phyloP scores from a whole-genome alignment of 2,329 filamentous ascomycete genomes.

The Aureobasidium sp. region DNA sequence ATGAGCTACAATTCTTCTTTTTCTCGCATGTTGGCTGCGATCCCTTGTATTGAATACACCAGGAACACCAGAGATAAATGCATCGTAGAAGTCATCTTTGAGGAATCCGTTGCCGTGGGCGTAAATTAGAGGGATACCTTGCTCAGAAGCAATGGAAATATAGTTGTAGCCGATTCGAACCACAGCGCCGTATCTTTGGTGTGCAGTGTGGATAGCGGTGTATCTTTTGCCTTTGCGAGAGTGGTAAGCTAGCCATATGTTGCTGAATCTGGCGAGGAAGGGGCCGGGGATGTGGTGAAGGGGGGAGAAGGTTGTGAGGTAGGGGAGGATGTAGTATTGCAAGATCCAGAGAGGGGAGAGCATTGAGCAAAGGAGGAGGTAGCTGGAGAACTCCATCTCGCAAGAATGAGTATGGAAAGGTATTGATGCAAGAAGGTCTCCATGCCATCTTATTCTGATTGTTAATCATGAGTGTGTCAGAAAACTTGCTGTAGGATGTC shows the following conservation, averaged over 20 bases:
- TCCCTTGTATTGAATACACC: slow-evolving; percentile 28
- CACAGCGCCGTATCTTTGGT: background rate
- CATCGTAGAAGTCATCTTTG: slow-evolving; percentile 27
- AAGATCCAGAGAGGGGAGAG: background rate
- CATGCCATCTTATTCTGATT: too few species aligned
- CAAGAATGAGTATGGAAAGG: too few species aligned
- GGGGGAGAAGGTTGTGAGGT: slow-evolving; percentile 16
- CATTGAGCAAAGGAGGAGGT: background rate
- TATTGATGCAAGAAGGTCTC: too few species aligned
- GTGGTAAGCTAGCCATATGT: slow-evolving; percentile 17
- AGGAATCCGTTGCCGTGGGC: slow-evolving; percentile 28
- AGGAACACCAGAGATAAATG: slow-evolving; percentile 26
- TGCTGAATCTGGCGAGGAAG: slow-evolving; percentile 17
- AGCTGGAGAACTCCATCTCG: too few species aligned
- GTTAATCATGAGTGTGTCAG: too few species aligned
- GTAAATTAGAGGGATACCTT: slow-evolving; percentile 17
- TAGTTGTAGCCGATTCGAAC: slow-evolving; percentile 6
- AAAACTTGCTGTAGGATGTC: background rate
- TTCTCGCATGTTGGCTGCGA: slow-evolving; percentile 25
- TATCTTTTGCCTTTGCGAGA: slow-evolving; percentile 17
- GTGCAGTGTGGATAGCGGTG: slow-evolving; percentile 16
- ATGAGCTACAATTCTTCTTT: slow-evolving; percentile 28
- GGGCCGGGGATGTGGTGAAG: slow-evolving; percentile 17
- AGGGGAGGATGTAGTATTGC: slow-evolving; percentile 17
- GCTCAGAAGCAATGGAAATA: slow-evolving; percentile 19